Conservation (phyloP, 345 rosid genomes). For the Rhodamnia rubescens region DNA sequence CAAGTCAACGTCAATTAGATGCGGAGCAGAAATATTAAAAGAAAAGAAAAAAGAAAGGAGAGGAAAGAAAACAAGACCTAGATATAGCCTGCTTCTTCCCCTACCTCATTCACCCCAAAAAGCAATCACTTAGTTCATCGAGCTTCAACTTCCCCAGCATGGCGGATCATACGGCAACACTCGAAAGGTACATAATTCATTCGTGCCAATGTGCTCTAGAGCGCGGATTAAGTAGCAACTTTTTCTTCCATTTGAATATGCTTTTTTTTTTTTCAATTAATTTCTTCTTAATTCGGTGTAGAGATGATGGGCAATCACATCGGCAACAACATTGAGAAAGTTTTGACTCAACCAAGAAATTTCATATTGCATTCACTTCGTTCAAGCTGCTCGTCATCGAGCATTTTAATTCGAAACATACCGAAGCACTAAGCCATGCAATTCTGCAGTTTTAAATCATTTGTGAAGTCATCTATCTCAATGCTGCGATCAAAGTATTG, state of each 20-base stretch:
- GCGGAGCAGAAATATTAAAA: background rate
- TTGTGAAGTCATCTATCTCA: background rate
- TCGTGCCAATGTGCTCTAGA: background rate
- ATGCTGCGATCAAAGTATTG: background rate
- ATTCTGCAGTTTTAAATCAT: background rate
- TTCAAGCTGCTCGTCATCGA: background rate
- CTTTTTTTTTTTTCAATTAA: too few species aligned
- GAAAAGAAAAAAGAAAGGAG: background rate
- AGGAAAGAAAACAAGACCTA: background rate
- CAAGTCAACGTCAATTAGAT: background rate
- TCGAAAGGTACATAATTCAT: background rate
- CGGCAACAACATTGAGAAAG: background rate
- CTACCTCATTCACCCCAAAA: background rate
- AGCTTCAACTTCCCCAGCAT: background rate
- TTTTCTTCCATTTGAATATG: background rate
- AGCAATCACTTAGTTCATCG: background rate
- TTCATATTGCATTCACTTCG: background rate
- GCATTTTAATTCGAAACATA: background rate
- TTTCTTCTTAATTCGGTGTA: background rate
- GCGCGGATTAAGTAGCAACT: background rate
- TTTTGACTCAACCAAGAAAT: background rate
- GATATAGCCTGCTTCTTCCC: background rate
- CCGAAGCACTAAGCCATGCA: fast-evolving
- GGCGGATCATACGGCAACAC: background rate
- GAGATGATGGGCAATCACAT: background rate